phyloP scores from a whole-genome alignment of 192 early-diverging fungal species.

The Paraglomus brasilianum region DNA sequence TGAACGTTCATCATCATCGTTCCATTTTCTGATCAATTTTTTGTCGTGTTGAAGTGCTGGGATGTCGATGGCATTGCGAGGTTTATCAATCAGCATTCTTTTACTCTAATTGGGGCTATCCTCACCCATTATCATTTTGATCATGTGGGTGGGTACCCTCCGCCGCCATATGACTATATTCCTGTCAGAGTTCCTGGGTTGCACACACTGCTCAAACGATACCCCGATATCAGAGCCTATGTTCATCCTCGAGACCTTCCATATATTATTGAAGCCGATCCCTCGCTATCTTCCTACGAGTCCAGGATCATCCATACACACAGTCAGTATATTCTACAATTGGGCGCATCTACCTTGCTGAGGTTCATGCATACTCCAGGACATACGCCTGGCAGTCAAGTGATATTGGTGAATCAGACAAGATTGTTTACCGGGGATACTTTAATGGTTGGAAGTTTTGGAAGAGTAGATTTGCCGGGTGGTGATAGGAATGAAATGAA shows the following conservation, averaged over 20 bases:
- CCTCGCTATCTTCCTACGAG: constrained; percentile 47
- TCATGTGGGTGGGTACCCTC: constrained; percentile 81
- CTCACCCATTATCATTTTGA: constrained; percentile 89
- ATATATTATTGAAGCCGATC: constrained; percentile 64
- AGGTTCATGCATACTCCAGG: constrained; percentile 90
- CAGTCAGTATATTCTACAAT: constrained; percentile 53
- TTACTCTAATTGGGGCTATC: constrained; percentile 69
- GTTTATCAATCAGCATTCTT: constrained; percentile 53
- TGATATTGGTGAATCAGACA: constrained; percentile 70
- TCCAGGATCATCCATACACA: constrained; percentile 56
- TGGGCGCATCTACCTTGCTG: constrained; percentile 54
- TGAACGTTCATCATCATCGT: neutral
- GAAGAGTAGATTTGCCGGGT: constrained; percentile 82
- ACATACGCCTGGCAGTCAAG: constrained; percentile 87
- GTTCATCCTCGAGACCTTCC: constrained; percentile 78
- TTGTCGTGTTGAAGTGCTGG: constrained; percentile 73
- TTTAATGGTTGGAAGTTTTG: constrained; percentile 69
- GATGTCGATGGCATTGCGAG: constrained; percentile 82
- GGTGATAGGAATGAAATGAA: constrained; percentile 64
- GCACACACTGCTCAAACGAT: constrained; percentile 65
- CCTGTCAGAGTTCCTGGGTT: constrained; percentile 80
- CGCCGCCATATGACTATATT: constrained; percentile 78
- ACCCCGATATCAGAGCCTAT: constrained; percentile 72
- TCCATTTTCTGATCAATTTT: neutral
- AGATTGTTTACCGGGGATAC: constrained; percentile 87